Conservation (phyloP, 1,139 yeast species). For the Candida tetrigidarum region DNA sequence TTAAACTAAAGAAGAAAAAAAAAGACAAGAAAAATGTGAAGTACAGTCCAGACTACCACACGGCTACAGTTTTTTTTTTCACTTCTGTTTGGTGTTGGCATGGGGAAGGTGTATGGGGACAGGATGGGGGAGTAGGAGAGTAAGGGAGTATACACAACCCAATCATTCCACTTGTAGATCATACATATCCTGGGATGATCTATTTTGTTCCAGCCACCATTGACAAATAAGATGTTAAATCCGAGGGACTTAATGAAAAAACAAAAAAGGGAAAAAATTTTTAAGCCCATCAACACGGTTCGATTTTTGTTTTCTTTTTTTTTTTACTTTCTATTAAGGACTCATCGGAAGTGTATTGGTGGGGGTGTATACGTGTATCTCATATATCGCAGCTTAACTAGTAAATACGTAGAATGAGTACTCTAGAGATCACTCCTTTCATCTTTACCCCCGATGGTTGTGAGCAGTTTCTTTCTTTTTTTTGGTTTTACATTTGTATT, state of each 20-base stretch:
- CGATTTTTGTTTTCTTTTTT: no score
- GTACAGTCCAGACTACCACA: neutral
- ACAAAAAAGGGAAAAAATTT: neutral
- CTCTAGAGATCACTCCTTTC: no score
- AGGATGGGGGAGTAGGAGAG: no score
- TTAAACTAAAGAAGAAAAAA: no score
- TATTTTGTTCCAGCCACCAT: neutral
- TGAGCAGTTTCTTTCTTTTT: neutral
- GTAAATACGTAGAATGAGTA: no score
- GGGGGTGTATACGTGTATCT: no score
- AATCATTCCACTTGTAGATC: constrained; percentile 1
- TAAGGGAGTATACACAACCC: no score
- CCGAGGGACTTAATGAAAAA: neutral
- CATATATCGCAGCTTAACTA: no score
- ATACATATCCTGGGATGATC: constrained; percentile 1
- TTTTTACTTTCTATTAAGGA: no score
- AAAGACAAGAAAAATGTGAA: neutral
- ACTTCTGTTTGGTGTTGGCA: neutral
- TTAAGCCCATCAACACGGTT: no score
- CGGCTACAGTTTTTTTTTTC: constrained; percentile 1
- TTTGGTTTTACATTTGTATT: neutral
- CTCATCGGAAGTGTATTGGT: no score
- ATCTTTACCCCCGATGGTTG: neutral
- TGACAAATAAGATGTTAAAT: neutral
- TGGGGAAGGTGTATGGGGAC: neutral